A percentile compares a stretch with the other conserved stretches of the same genome.
These are phyloP conservation scores for Fusarium sp. DNA, from an alignment of 2,329 filamentous ascomycete species.

Conservation along the genomic window DNA sequence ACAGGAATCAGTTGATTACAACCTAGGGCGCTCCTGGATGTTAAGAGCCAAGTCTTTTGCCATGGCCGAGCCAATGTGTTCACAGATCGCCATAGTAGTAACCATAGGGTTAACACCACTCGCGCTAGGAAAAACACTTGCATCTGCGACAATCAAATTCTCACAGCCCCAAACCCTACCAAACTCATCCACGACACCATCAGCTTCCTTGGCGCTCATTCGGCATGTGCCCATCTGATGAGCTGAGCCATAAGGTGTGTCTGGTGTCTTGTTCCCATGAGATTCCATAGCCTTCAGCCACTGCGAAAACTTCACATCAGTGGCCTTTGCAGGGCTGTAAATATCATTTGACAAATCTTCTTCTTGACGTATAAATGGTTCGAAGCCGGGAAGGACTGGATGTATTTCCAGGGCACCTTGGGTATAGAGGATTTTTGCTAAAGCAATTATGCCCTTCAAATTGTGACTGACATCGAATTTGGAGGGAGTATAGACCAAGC, in stretches of 20 bases:
- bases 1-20: not conserved
- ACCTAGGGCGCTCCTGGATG: not conserved
- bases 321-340: not conserved
- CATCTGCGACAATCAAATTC: not conserved
- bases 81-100: slow-evolving; percentile 3
- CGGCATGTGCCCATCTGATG: slow-evolving; percentile 4
- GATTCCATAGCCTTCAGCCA: slow-evolving; percentile 2
- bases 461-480: slow-evolving; percentile 1
- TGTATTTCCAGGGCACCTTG: slow-evolving; percentile 2
- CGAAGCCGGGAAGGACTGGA: not conserved
- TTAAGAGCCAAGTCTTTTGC: not conserved
- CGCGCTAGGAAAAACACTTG: not conserved
- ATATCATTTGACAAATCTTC: not conserved
- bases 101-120: slow-evolving; percentile 5
- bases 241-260: not conserved
- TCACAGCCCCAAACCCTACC: slow-evolving; percentile 5
- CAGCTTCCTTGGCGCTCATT: not conserved
- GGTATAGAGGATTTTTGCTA: slow-evolving; percentile 1
- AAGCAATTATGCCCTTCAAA: not conserved
- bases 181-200: slow-evolving; percentile 2
- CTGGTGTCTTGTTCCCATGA: slow-evolving; percentile 8
- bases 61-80: not conserved
- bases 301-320: not conserved
- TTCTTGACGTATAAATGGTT: not conserved
- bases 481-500: not conserved